phyloP scores from a whole-genome alignment of 768 basidiomycete species.

The Piloderma croceum region DNA sequence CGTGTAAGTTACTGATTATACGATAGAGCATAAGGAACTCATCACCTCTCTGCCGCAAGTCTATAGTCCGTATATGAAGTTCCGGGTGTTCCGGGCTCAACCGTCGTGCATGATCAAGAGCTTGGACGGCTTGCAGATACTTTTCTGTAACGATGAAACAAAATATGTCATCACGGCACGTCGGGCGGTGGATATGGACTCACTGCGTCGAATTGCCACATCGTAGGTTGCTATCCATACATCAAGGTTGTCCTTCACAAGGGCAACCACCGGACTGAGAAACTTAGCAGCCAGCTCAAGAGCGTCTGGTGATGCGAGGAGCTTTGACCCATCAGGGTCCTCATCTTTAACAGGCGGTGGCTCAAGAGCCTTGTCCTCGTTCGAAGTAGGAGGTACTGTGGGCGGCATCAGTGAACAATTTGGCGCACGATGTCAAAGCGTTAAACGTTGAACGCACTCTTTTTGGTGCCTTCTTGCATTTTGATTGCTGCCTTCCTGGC shows the following conservation, averaged over 20 bases:
- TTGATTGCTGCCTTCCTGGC: conserved; percentile 76
- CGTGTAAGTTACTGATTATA: no score
- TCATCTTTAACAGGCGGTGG: conserved; percentile 57
- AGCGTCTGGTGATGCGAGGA: conserved; percentile 55
- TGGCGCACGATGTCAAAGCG: not conserved
- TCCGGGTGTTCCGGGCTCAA: conserved; percentile 56
- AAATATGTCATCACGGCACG: not conserved
- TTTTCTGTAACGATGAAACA: conserved; percentile 48
- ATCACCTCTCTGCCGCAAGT: conserved; percentile 55
- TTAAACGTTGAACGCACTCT: not conserved
- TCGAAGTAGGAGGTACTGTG: conserved; percentile 30
- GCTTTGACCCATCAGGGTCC: conserved; percentile 76
- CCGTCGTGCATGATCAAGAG: conserved; percentile 51
- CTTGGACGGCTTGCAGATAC: conserved; percentile 70
- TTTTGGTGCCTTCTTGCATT: conserved; percentile 37
- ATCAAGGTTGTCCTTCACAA: conserved; percentile 51
- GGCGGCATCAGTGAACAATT: conserved; percentile 14
- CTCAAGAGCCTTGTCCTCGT: conserved; percentile 72
- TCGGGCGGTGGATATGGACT: conserved; percentile 21
- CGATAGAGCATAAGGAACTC: not conserved
- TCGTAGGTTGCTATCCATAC: conserved; percentile 76
- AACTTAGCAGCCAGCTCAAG: conserved; percentile 74
- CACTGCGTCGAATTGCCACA: conserved; percentile 77
- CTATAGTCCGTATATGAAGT: conserved; percentile 64
- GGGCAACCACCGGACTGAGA: conserved; percentile 53